A percentile compares a stretch with the other conserved stretches of the same genome.
Conservation (phyloP, 2,329 filamentous ascomycete genomes). For the Chaetomiaceae sp. region DNA sequence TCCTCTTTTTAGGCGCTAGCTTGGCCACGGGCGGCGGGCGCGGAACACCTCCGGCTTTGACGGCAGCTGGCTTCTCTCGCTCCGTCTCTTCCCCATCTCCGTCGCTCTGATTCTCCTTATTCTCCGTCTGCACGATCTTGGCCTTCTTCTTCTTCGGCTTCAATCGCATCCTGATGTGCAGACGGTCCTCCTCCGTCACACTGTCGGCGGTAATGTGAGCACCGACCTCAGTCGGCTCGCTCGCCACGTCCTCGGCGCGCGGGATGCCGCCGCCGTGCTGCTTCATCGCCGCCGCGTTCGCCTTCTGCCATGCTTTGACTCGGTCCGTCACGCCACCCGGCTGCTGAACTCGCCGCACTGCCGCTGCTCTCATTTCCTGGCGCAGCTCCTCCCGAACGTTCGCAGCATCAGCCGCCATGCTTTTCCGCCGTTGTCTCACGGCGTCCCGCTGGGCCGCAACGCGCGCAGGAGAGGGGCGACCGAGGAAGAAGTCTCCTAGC, state of each 20-base stretch:
- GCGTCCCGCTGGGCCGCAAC: slow-evolving; percentile 36
- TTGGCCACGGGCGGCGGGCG: slow-evolving; percentile 38
- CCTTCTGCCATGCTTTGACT: slow-evolving; percentile 78
- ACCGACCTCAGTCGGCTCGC: slow-evolving; percentile 56
- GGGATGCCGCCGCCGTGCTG: slow-evolving; percentile 31
- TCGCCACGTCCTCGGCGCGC: slow-evolving; percentile 46
- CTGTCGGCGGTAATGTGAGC: slow-evolving; percentile 54
- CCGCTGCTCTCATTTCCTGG: slow-evolving; percentile 52
- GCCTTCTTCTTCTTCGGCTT: slow-evolving; percentile 35
- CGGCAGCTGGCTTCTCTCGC: slow-evolving; percentile 17
- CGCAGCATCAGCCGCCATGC: slow-evolving; percentile 41
- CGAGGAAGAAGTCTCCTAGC: slow-evolving; percentile 52
- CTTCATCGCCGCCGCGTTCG: slow-evolving; percentile 60
- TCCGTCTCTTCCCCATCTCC: slow-evolving; percentile 21
- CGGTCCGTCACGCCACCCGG: slow-evolving; percentile 68
- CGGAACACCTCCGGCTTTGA: slow-evolving; percentile 23
- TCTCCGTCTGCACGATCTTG: slow-evolving; percentile 28
- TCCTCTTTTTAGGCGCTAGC: slow-evolving; percentile 75
- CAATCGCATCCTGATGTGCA: slow-evolving; percentile 50
- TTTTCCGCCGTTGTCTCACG: slow-evolving; percentile 46
- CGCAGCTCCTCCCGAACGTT: slow-evolving; percentile 49
- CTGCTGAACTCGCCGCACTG: slow-evolving; percentile 53
- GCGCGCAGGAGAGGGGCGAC: slow-evolving; percentile 51
- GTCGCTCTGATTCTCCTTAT: slow-evolving; percentile 21
- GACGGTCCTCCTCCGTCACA: slow-evolving; percentile 55